phyloP scores from a whole-genome alignment of 1,139 yeast genomes.

The Diutina scorzettiae region DNA sequence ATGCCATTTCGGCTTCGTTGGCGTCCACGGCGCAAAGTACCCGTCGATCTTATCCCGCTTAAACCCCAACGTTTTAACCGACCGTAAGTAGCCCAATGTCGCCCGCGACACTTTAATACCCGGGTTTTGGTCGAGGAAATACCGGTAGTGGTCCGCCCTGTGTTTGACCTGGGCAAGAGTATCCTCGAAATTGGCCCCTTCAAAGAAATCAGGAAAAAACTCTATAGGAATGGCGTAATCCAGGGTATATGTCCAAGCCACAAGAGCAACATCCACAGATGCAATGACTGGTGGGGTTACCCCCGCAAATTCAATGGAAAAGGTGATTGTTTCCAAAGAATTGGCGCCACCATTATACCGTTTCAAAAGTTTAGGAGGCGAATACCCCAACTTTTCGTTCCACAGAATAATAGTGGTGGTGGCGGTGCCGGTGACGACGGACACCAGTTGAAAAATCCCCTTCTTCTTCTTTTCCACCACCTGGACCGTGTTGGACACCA shows the following conservation, averaged over 20 bases:
- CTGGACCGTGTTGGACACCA: background rate
- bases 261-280: conserved; percentile 24
- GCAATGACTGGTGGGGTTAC: conserved; percentile 22
- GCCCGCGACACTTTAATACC: background rate
- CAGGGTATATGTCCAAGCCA: conserved; percentile 31
- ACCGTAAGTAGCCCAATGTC: background rate
- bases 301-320: background rate
- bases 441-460: background rate
- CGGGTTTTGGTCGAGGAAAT: background rate
- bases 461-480: background rate
- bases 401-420: background rate
- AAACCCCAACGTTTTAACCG: background rate
- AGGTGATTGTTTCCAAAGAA: background rate
- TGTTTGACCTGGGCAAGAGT: background rate
- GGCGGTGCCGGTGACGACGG: background rate
- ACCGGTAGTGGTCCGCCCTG: background rate
- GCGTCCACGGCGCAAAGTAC: conserved; percentile 22
- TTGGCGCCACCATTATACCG: background rate
- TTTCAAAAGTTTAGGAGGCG: background rate
- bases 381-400: background rate
- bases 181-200: conserved; percentile 8
- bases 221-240: conserved; percentile 33
- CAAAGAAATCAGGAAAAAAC: conserved; percentile 32
- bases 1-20: too few relatives aligned
- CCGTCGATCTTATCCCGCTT: conserved; percentile 32